Conservation (phyloP, 1,284 basidiomycete genomes). For the Rhodotorula sp. region DNA sequence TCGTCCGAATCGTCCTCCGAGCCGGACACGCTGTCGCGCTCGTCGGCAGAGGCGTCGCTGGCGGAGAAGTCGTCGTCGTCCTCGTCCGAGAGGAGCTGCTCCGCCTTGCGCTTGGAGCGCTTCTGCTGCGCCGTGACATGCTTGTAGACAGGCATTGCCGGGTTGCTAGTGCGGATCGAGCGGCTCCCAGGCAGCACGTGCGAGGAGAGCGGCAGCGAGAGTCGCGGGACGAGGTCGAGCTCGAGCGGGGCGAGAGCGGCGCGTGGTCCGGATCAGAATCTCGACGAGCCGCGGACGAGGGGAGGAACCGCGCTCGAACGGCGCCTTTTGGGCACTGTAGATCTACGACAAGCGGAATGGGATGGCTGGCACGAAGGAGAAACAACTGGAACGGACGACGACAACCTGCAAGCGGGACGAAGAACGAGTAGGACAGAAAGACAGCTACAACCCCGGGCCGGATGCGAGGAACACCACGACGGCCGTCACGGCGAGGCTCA, state of each 20-base stretch:
- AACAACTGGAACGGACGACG: too few relatives aligned
- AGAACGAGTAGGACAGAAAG: too few relatives aligned
- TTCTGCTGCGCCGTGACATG: conserved; percentile 33
- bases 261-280: not conserved
- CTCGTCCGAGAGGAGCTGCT: conserved; percentile 16
- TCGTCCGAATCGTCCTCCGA: not conserved
- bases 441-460: not conserved
- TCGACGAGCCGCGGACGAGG: not conserved
- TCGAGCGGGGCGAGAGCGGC: not conserved
- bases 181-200: not conserved
- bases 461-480: conserved; percentile 1
- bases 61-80: conserved; percentile 2
- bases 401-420: not conserved
- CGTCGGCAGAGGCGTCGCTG: not conserved
- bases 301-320: too few relatives aligned
- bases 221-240: not conserved
- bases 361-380: too few relatives aligned
- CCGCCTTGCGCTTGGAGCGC: conserved; percentile 21
- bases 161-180: not conserved
- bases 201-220: not conserved
- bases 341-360: too few relatives aligned
- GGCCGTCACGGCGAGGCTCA: not conserved
- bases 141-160: conserved; percentile 33
- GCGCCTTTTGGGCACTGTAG: too few relatives aligned
- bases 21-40: not conserved